These are phyloP conservation scores for Yarrowia sp. DNA, from an alignment of 805 yeast genomes.

Conservation along the genomic window DNA sequence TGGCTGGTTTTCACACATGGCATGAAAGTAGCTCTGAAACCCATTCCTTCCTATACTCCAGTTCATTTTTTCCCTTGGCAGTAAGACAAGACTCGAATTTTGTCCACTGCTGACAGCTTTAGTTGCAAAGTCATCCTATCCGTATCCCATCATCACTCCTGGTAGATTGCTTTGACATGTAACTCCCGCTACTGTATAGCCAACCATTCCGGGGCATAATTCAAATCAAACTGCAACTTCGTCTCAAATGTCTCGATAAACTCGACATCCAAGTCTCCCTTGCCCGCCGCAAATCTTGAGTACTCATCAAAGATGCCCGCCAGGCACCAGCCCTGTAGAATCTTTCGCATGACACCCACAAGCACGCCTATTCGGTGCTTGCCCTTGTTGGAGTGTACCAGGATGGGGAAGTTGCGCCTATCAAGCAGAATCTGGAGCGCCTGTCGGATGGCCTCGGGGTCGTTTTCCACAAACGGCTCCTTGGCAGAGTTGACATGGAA, in stretches of 20 bases:
- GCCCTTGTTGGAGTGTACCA: constrained; percentile 95
- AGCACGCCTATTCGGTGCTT: constrained; percentile 92
- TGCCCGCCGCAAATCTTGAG: constrained; percentile 67
- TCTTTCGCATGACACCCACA: constrained; percentile 84
- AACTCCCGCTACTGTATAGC: not conserved
- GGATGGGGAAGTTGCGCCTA: constrained; percentile 71
- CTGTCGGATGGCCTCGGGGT: constrained; percentile 52
- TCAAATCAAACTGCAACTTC: not conserved
- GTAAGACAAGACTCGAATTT: no score
- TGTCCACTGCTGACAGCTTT: not conserved
- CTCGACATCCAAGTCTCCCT: constrained; percentile 32
- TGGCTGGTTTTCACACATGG: no score
- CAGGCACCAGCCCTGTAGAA: constrained; percentile 88
- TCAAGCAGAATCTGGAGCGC: constrained; percentile 39
- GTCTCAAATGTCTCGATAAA: constrained; percentile 32
- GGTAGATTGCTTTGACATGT: no score
- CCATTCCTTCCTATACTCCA: no score
- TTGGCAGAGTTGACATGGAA: constrained; percentile 68
- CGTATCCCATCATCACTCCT: no score
- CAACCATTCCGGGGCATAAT: constrained; percentile 23
- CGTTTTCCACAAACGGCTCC: constrained; percentile 64
- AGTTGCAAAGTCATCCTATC: no score
- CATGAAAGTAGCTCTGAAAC: no score
- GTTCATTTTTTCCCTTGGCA: no score
- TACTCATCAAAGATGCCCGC: constrained; percentile 94